Evolutionary conservation across 1,284 basidiomycete genomes (phyloP).

Genomic region (Rhizoctonia solani): DNA sequence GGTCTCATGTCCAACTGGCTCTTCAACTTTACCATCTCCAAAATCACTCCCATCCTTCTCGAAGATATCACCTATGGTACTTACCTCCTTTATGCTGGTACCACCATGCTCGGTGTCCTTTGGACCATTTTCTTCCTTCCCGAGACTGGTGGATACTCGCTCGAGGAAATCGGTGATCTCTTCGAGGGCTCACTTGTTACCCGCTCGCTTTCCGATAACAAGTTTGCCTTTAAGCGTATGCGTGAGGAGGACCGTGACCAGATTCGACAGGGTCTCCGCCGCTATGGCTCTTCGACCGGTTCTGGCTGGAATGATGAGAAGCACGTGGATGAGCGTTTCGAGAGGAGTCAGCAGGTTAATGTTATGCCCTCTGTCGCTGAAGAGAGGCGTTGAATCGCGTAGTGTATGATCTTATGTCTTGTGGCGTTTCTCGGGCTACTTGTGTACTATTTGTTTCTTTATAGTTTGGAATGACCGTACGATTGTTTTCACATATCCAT

Average conservation of each 20-base stretch:
- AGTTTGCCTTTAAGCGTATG: conserved; percentile 39
- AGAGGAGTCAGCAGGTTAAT: conserved; percentile 18
- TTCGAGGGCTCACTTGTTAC: conserved; percentile 43
- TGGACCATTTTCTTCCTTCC: conserved; percentile 44
- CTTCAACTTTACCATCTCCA: conserved; percentile 44
- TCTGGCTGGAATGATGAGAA: conserved; percentile 28
- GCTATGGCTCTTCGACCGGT: conserved; percentile 19
- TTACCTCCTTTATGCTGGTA: conserved; percentile 42
- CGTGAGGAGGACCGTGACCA: conserved; percentile 31
- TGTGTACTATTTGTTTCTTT: neutral
- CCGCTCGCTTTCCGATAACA: conserved; percentile 41
- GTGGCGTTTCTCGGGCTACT: too few relatives aligned
- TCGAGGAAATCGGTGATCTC: conserved; percentile 42
- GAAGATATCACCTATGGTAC: conserved; percentile 43
- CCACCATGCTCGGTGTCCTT: conserved; percentile 41
- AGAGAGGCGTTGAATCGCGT: conserved; percentile 22
- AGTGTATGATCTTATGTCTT: neutral
- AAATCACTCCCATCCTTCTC: conserved; percentile 43
- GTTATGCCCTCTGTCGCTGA: conserved; percentile 22
- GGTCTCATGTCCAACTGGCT: conserved; percentile 40
- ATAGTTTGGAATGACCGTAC: neutral
- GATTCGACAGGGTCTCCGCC: conserved; percentile 23
- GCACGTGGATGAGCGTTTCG: conserved; percentile 18
- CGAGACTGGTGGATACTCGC: conserved; percentile 42
- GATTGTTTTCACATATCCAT: neutral